Evolutionary conservation across 1,284 basidiomycete genomes (phyloP), one percentile per base, ranked within the genome.

Genomic region (Pseudozyma pruni): DNA sequence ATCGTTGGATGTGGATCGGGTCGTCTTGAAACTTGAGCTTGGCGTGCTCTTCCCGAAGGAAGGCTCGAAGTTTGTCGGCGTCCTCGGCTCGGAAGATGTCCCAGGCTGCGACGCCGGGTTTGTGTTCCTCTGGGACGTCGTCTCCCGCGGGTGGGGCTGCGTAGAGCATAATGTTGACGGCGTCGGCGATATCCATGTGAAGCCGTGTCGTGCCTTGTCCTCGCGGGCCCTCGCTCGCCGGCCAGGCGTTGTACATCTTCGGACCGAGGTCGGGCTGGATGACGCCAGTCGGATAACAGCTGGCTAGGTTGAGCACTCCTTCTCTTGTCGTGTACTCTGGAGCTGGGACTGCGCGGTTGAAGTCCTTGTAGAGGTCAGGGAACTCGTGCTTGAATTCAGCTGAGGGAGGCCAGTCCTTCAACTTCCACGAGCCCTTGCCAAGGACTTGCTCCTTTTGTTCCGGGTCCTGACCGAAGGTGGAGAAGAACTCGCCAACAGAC

Each of bases 101-200:
- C 94, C 94, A 98, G 0, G 89, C 91, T 0, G 94, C 94, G 67
- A 88, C 90, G 1, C 94, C 94, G 1, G 88, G 87, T n/a, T 11
- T 40, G 27, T 66, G 68, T 19, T 59, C 39, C 23, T 49, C 62
- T 39, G 61, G 53, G 0, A 72, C 53, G 32, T 66, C 73, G 33
- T 48, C 70, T 19, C 53, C 58, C 8, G 29, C 23, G 8, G 42
- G 55, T 25, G 53, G 50, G 17, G 59, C 44, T 17, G 78, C 62
- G 50, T 74, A 41, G 11, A 77, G 70, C 69, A 97, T 93, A 73
- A 96, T 87, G 82, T 97, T 97, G 64, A 96, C 85, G 1, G 93
- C 93, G 77, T 97, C 94, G 0, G 94, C 93, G 87, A 95, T 93
- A 83, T 97, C 94, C 92, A 95, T 94, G 80, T 97, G 94, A 49